Percentiles rank a stretch among this genome's conserved stretches.
phyloP scores from a whole-genome alignment of 495 filamentous ascomycete species.

The Penicillium paxilli region DNA sequence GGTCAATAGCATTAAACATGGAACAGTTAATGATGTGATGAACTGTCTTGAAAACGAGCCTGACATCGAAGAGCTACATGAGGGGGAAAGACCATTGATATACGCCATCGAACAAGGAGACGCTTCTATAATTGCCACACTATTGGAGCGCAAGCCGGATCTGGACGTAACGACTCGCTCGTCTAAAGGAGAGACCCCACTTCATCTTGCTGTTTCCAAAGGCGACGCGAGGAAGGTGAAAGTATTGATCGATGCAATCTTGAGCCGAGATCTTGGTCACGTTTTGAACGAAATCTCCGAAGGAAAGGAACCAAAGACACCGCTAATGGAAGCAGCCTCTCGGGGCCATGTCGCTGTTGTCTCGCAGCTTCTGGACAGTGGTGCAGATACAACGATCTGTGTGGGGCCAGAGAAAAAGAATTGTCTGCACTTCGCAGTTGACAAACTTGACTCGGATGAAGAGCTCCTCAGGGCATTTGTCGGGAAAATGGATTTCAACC shows the following conservation, averaged over 20 bases:
- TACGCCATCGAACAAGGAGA: background rate
- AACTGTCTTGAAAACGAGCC: background rate
- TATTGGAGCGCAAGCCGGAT: background rate
- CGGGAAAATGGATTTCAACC: background rate
- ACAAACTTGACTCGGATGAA: background rate
- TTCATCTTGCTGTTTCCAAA: background rate
- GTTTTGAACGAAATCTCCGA: background rate
- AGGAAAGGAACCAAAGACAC: background rate
- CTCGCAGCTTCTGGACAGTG: background rate
- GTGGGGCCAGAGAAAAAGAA: background rate
- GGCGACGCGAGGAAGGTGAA: background rate
- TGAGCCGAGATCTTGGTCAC: too few species aligned
- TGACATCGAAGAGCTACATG: background rate
- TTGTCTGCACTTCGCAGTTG: background rate
- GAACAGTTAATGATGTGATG: background rate
- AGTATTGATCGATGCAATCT: background rate
- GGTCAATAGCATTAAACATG: background rate
- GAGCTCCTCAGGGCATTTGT: background rate
- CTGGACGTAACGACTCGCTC: background rate
- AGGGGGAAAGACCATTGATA: background rate
- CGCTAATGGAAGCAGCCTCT: conserved; percentile 1
- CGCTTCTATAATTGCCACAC: background rate
- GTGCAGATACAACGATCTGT: background rate
- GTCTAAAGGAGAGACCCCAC: background rate
- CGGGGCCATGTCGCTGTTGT: background rate